Percentiles rank a stretch among this genome's conserved stretches.
These are phyloP conservation scores for Sphaerulina populicola DNA, from an alignment of 2,329 filamentous ascomycete genomes.

Conservation along the genomic window DNA sequence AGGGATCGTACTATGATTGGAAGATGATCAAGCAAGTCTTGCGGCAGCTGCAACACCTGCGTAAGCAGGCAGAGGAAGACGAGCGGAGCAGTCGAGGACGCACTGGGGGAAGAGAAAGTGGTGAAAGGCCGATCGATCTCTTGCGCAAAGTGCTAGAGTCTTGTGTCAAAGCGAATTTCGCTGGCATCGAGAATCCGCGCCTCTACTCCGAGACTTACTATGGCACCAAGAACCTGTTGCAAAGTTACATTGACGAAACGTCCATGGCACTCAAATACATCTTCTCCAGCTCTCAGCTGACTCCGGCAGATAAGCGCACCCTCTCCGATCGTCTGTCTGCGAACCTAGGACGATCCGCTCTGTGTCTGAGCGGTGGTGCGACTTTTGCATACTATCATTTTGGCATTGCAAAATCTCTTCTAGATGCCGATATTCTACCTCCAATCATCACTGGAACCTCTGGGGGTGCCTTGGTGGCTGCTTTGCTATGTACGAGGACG, in stretches of 20 bases:
- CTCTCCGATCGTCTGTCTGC: slow-evolving; percentile 83
- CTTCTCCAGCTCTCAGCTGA: slow-evolving; percentile 57
- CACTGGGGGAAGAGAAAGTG: slow-evolving; percentile 12
- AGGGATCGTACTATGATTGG: slow-evolving; percentile 75
- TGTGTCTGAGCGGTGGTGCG: slow-evolving; percentile 88
- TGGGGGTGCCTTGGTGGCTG: slow-evolving; percentile 83
- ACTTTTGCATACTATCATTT: slow-evolving; percentile 97
- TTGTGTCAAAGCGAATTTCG: slow-evolving; percentile 96
- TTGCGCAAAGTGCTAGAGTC: slow-evolving; percentile 71
- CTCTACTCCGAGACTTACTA: slow-evolving; percentile 98
- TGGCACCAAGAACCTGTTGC: slow-evolving; percentile 90
- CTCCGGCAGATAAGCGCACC: slow-evolving; percentile 63
- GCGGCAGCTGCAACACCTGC: slow-evolving; percentile 61
- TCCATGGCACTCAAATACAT: slow-evolving; percentile 62
- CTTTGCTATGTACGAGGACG: slow-evolving; percentile 77
- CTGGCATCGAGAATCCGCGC: slow-evolving; percentile 83
- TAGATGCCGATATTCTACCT: slow-evolving; percentile 77
- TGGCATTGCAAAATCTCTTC: slow-evolving; percentile 77
- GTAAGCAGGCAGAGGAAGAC: slow-evolving; percentile 48
- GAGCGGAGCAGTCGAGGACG: slow-evolving; percentile 39
- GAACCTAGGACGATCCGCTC: slow-evolving; percentile 84
- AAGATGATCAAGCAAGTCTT: slow-evolving; percentile 71
- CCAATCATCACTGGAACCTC: slow-evolving; percentile 96
- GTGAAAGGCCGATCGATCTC: slow-evolving; percentile 58
- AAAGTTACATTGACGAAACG: slow-evolving; percentile 81